phyloP scores from a whole-genome alignment of 192 early-diverging fungal species.

The Dissophora globulifera region DNA sequence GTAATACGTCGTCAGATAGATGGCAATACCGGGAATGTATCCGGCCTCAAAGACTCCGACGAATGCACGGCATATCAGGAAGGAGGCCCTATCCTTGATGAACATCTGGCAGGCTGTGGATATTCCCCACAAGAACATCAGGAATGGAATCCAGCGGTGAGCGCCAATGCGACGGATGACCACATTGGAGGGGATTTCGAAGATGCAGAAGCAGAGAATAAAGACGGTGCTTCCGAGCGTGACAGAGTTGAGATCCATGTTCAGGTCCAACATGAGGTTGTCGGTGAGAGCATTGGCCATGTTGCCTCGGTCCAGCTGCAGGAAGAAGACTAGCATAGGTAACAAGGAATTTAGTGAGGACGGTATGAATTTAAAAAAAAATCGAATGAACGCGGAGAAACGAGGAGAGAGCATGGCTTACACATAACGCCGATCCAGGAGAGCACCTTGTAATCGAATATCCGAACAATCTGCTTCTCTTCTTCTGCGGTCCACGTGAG shows the following conservation, averaged over 20 bases:
- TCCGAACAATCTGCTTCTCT: constrained; percentile 59
- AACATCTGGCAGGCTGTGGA: constrained; percentile 46
- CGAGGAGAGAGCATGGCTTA: constrained; percentile 17
- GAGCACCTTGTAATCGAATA: constrained; percentile 56
- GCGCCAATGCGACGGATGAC: constrained; percentile 60
- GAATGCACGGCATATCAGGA: constrained; percentile 59
- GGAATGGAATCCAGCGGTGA: constrained; percentile 65
- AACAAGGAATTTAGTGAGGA: no score
- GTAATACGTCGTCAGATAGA: constrained; percentile 65
- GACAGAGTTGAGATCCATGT: constrained; percentile 56
- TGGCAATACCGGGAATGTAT: constrained; percentile 58
- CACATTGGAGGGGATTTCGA: constrained; percentile 63
- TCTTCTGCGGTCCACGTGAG: constrained; percentile 63
- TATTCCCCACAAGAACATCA: constrained; percentile 46
- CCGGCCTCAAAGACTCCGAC: constrained; percentile 67
- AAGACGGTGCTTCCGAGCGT: constrained; percentile 60
- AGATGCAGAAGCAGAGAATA: constrained; percentile 55
- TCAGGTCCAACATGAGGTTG: constrained; percentile 55
- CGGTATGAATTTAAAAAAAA: no score
- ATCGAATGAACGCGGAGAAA: no score
- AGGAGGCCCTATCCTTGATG: constrained; percentile 49
- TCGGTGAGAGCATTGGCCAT: constrained; percentile 60
- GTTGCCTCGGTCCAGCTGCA: constrained; percentile 63
- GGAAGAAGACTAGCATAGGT: constrained; percentile 52
- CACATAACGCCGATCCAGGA: constrained; percentile 61